Evolutionary conservation across 208 protist species (phyloP).

Genomic region (Crithidia mellificae): DNA sequence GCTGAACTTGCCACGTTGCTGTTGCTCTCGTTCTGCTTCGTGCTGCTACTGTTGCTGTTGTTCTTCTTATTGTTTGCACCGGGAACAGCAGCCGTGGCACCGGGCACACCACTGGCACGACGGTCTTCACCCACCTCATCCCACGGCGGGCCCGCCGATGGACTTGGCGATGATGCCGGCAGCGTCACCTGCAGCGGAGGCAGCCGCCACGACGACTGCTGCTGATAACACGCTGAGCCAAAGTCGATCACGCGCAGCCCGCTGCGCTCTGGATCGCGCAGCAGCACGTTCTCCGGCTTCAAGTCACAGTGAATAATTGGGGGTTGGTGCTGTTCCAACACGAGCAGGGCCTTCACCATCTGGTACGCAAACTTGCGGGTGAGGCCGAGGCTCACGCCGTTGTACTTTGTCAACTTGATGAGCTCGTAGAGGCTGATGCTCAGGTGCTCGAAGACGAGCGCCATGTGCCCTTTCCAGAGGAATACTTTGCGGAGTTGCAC

Average conservation of each 20-base stretch:
- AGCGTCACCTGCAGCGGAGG: too few relatives aligned
- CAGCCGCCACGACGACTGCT: slow-evolving; percentile 93
- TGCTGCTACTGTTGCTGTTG: too few relatives aligned
- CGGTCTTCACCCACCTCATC: too few relatives aligned
- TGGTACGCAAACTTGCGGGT: slow-evolving; percentile 95
- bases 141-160: too few relatives aligned
- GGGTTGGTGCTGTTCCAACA: slow-evolving; percentile 85
- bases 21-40: too few relatives aligned
- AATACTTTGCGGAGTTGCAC: slow-evolving; percentile 88
- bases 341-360: slow-evolving; percentile 87
- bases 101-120: too few relatives aligned
- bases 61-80: too few relatives aligned
- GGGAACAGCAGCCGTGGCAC: too few relatives aligned
- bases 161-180: too few relatives aligned
- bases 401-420: slow-evolving; percentile 90
- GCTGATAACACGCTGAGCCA: slow-evolving; percentile 95
- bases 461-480: slow-evolving; percentile 94
- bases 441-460: slow-evolving; percentile 97
- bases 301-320: slow-evolving; percentile 98
- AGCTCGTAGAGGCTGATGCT: slow-evolving; percentile 97
- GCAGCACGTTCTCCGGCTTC: slow-evolving; percentile 96
- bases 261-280: slow-evolving; percentile 85
- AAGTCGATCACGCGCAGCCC: slow-evolving; percentile 98
- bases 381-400: slow-evolving; percentile 84
- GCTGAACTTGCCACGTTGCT: too few relatives aligned